Evolutionary conservation across 495 filamentous ascomycete species (phyloP).

Genomic region (Pyronema omphalodes): DNA sequence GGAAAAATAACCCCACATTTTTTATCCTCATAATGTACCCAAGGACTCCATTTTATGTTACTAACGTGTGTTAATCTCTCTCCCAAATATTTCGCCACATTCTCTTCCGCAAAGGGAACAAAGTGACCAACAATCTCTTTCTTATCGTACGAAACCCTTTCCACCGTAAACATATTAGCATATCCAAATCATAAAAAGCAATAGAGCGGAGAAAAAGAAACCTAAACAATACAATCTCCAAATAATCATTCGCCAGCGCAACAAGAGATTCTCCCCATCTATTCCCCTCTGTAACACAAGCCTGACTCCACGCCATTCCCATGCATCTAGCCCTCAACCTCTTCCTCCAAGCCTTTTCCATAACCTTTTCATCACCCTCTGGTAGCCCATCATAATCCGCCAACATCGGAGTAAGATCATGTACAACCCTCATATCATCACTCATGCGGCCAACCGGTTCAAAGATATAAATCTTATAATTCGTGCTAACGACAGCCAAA

Average conservation of each 20-base stretch:
- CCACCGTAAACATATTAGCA: neutral
- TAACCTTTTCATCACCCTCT: neutral
- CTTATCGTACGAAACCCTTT: slow-evolving; percentile 18
- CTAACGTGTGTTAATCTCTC: slow-evolving; percentile 18
- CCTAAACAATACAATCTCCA: slow-evolving; percentile 26
- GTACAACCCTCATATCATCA: slow-evolving; percentile 21
- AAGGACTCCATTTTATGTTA: slow-evolving; percentile 26
- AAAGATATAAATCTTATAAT: slow-evolving; percentile 26
- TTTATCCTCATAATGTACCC: slow-evolving; percentile 17
- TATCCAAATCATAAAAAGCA: slow-evolving; percentile 7
- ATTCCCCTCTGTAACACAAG: slow-evolving; percentile 4
- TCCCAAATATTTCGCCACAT: slow-evolving; percentile 8
- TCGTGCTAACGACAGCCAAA: slow-evolving; percentile 42
- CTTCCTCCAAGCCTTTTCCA: slow-evolving; percentile 3
- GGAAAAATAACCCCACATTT: neutral
- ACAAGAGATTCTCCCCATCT: slow-evolving; percentile 21
- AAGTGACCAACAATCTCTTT: slow-evolving; percentile 19
- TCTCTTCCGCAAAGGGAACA: slow-evolving; percentile 8
- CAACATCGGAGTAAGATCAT: slow-evolving; percentile 22
- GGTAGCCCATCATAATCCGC: neutral
- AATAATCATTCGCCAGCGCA: slow-evolving; percentile 30
- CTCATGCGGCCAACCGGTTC: slow-evolving; percentile 19
- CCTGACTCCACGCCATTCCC: slow-evolving; percentile 24
- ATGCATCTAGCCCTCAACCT: slow-evolving; percentile 23
- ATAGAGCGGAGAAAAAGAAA: neutral